phyloP scores from a whole-genome alignment of 2,329 filamentous ascomycete genomes.

The Monosporascus sp. region DNA sequence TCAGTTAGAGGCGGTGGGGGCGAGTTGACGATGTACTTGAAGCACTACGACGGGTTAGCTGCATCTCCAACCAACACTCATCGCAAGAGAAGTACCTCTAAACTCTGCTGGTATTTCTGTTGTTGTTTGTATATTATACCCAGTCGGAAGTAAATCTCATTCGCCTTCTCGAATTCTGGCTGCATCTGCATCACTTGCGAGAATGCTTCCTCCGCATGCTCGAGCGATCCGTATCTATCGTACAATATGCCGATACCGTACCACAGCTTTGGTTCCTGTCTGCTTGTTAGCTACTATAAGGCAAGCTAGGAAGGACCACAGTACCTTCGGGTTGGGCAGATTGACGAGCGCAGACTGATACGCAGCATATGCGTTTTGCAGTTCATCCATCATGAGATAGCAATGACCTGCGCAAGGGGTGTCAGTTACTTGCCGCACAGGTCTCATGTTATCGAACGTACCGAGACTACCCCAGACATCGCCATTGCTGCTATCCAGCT shows the following conservation, averaged over 20 bases:
- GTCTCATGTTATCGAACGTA: conserved; percentile 35
- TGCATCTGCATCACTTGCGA: conserved; percentile 99
- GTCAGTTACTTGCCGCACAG: conserved; percentile 12
- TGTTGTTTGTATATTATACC: conserved; percentile 99
- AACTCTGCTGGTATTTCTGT: conserved; percentile 83
- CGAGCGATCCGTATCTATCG: conserved; percentile 90
- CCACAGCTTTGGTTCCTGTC: conserved; percentile 91
- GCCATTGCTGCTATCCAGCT: conserved; percentile 82
- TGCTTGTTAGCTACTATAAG: conserved; percentile 10
- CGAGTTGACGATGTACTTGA: conserved; percentile 94
- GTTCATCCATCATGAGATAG: conserved; percentile 96
- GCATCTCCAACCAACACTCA: conserved; percentile 2
- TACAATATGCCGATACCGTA: conserved; percentile 98
- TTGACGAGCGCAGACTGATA: conserved; percentile 96
- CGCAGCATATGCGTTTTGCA: conserved; percentile 93
- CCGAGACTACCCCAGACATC: conserved; percentile 96
- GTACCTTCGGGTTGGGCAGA: conserved; percentile 83
- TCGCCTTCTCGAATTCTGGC: conserved; percentile 95
- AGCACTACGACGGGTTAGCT: conserved; percentile 60
- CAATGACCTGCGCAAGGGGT: conserved; percentile 67
- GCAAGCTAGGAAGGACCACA: conserved; percentile 19
- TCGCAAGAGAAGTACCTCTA: conserved; percentile 60
- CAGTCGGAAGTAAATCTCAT: conserved; percentile 96
- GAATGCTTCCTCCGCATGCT: conserved; percentile 96
- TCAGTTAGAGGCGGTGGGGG: conserved; percentile 89